Evolutionary conservation across 495 filamentous ascomycete species (phyloP), one percentile per base, ranked within the genome.

Genomic region (Penicillium parvum): DNA sequence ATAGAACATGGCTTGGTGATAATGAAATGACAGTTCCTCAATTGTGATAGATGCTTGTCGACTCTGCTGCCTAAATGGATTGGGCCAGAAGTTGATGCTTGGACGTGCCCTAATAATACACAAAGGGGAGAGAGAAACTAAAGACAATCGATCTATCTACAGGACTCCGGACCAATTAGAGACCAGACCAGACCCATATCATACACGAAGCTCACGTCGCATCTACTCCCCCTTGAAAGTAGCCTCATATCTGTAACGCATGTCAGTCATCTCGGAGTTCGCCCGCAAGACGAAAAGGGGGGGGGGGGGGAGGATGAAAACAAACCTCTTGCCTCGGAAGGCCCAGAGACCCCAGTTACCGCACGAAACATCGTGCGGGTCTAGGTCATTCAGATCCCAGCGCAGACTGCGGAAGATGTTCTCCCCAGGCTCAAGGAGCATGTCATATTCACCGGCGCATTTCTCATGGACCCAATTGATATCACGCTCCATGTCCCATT

Each of bases 291-390:
- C 28, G 10, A 27, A 10, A 38, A 35, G 21, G 17, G 7, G 8
- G 6, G 20, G 15, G 23, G 2, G 12, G 6, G 11, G 20, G 25
- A 32, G 14, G 40, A 37, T 39, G 21, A 63, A 22, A 47, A 74
- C 80, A 55, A 83, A 96, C 82, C 92, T 85, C 80, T 98, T 98
- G 49, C 92, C 92, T 62, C 92, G 79, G 69, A 98, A 97, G 20
- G 83, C 88, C 90, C 91, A 98, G 12, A 95, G 65, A 4, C 92
- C 92, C 89, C 88, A 98, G 61, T 98, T 98, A 29, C 90, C 90
- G 60, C 85, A 90, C 49, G 84, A 96, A 49, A 97, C 74, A 68
- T 98, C 94, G 52, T 90, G 84, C 4, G 92, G 94, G 61, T 98
- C 92, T 37, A 88, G 58, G 64, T 99, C 92, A 60, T 96, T 96